Evolutionary conservation across 2,329 filamentous ascomycete genomes (phyloP), one percentile per base, ranked within the genome.

Genomic region (Paecilomyces formosus): DNA sequence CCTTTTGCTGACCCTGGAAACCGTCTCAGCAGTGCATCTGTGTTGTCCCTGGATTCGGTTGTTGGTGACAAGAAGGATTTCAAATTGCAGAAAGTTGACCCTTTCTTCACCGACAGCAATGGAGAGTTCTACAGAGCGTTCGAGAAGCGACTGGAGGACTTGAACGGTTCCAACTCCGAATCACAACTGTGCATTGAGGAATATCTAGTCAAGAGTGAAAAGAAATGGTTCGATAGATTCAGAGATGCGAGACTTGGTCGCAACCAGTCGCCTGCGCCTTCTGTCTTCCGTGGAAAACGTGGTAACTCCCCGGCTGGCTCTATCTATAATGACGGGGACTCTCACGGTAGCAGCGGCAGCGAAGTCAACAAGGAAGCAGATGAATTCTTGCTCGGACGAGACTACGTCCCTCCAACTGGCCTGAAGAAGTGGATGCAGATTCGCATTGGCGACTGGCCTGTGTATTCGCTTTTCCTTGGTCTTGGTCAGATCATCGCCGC

Each of bases 61-160:
- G 78, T 86, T 26, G 82, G 84, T 18, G 83, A 83, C 59, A 85
- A 85, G 66, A 82, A 81, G 56, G 81, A 86, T 65, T 85, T 82
- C 66, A 81, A 83, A 61, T 78, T 87, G 15, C 85, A 88, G 66
- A 85, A 87, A 58, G 83, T 88, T 0, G 84, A 86, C 63, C 85
- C 85, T 2, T 85, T 84, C 73, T 88, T 88, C 73, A 87, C 82
- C 5, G 86, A 88, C 66, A 80, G 81, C 53, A 84, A 79, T 33
- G 85, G 84, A 31, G 78, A 85, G 61, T 88, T 85, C 68, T 85
- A 82, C 62, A 77, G 77, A 60, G 77, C 74, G 1, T 88, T 87
- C 61, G 81, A 83, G 58, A 78, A 81, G 68, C 82, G 78, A 65
- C 77, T 88, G 1, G 79, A 83, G 31, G 70, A 72, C 1, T 74